A percentile compares a stretch with the other conserved stretches of the same genome.
These are phyloP conservation scores for Hanseniaspora taiwanica DNA, from an alignment of 805 yeast genomes.

Conservation along the genomic window DNA sequence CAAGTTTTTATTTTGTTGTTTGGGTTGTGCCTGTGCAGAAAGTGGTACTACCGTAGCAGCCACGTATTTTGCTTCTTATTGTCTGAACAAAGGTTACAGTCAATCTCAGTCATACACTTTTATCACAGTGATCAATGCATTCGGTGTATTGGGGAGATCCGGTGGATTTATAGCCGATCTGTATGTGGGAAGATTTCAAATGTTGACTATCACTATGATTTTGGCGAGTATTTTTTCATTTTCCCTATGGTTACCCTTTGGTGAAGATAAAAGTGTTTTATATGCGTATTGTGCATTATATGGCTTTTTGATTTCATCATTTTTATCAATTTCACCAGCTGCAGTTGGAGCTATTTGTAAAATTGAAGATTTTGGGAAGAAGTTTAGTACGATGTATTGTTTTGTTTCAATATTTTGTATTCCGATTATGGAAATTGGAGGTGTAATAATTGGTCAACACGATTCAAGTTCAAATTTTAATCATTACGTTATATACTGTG, in stretches of 20 bases:
- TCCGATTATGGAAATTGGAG: slow-evolving; percentile 33
- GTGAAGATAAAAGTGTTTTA: slow-evolving; percentile 28
- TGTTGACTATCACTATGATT: slow-evolving; percentile 35
- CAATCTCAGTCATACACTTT: slow-evolving; percentile 27
- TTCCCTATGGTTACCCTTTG: slow-evolving; percentile 58
- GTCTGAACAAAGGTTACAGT: slow-evolving; percentile 30
- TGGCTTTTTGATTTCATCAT: slow-evolving; percentile 51
- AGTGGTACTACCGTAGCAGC: slow-evolving; percentile 27
- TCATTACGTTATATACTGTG: slow-evolving; percentile 23
- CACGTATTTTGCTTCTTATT: slow-evolving; percentile 37
- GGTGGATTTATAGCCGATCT: slow-evolving; percentile 46
- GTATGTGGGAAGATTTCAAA: slow-evolving; percentile 40
- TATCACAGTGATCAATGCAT: slow-evolving; percentile 29
- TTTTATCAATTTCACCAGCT: slow-evolving; percentile 52
- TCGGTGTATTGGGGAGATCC: slow-evolving; percentile 40
- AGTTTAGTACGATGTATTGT: slow-evolving; percentile 56
- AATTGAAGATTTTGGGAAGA: slow-evolving; percentile 50
- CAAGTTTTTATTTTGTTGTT: slow-evolving; percentile 27
- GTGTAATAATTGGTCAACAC: slow-evolving; percentile 31
- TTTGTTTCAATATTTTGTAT: slow-evolving; percentile 37
- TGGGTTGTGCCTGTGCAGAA: slow-evolving; percentile 32
- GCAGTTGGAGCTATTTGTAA: slow-evolving; percentile 57
- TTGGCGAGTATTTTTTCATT: slow-evolving; percentile 36
- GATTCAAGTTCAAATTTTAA: slow-evolving; percentile 20
- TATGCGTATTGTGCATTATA: slow-evolving; percentile 39